Percentiles rank a stretch among this genome's conserved stretches.
phyloP scores from a whole-genome alignment of 768 basidiomycete species.

The Leccinum variicolor region DNA sequence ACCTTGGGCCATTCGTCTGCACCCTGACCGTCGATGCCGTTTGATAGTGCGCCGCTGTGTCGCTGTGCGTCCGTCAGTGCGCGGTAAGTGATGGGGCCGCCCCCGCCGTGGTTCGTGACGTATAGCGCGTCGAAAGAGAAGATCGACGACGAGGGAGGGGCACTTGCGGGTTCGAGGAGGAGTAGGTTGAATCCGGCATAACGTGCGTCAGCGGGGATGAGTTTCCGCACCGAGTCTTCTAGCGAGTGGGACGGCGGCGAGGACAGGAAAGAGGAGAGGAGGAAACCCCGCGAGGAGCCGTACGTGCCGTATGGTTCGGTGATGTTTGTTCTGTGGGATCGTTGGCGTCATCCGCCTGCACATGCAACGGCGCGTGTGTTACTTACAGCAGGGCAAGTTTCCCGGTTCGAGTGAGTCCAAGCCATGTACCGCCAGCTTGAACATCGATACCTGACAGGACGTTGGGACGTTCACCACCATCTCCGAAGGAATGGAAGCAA shows the following conservation, averaged over 20 bases:
- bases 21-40: slow-evolving; percentile 65
- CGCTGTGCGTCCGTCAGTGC: slow-evolving; percentile 49
- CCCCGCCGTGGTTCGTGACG: slow-evolving; percentile 71
- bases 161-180: slow-evolving; percentile 47
- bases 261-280: slow-evolving; percentile 66
- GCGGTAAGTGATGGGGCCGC: slow-evolving; percentile 54
- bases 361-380: neutral
- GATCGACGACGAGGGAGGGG: slow-evolving; percentile 2
- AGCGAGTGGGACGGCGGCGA: slow-evolving; percentile 46
- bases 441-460: slow-evolving; percentile 76
- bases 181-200: slow-evolving; percentile 84
- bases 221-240: slow-evolving; percentile 45
- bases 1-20: slow-evolving; percentile 76
- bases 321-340: slow-evolving; percentile 70
- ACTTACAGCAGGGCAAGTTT: slow-evolving; percentile 71
- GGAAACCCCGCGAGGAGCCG: slow-evolving; percentile 61
- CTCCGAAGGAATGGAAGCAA: slow-evolving; percentile 63
- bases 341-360: neutral
- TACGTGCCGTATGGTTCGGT: slow-evolving; percentile 57
- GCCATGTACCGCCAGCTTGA: slow-evolving; percentile 78
- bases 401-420: slow-evolving; percentile 66
- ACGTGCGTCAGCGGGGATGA: slow-evolving; percentile 44
- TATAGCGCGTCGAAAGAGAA: slow-evolving; percentile 51
- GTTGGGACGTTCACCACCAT: slow-evolving; percentile 22
- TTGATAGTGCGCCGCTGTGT: slow-evolving; percentile 62